Evolutionary conservation across 805 yeast species (phyloP).

Genomic region (Kazachstania bromeliacearum): DNA sequence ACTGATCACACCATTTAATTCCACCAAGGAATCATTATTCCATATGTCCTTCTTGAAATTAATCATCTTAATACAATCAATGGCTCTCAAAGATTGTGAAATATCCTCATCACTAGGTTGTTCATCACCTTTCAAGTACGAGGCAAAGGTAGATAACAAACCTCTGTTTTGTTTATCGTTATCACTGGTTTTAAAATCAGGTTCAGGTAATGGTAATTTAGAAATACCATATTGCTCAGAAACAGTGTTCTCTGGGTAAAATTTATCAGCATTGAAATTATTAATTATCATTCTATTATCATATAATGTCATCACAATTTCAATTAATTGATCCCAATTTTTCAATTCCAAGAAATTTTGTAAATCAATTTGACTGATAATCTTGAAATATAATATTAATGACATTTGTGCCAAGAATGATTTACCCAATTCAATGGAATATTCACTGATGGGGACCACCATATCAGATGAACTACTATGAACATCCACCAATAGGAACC

Average conservation of each 20-base stretch:
- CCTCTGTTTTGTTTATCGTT: conserved; percentile 49
- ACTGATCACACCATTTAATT: conserved; percentile 22
- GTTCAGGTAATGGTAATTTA: not conserved
- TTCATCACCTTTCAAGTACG: conserved; percentile 87
- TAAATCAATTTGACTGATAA: conserved; percentile 49
- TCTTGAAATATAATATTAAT: conserved; percentile 72
- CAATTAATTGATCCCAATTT: conserved; percentile 54
- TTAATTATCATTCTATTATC: conserved; percentile 18
- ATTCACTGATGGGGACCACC: conserved; percentile 64
- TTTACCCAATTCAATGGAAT: conserved; percentile 77
- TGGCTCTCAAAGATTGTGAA: conserved; percentile 69
- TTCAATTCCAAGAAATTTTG: conserved; percentile 29
- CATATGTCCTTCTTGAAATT: conserved; percentile 48
- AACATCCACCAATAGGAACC: conserved; percentile 33
- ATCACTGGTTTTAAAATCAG: conserved; percentile 1
- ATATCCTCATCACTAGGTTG: conserved; percentile 93
- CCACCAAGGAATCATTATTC: conserved; percentile 32
- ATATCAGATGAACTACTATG: conserved; percentile 45
- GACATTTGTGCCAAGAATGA: conserved; percentile 89
- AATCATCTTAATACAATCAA: conserved; percentile 74
- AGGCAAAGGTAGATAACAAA: conserved; percentile 81
- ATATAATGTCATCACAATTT: conserved; percentile 53
- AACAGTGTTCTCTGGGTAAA: conserved; percentile 1
- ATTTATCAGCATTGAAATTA: not conserved
- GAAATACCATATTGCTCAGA: not conserved